Percentiles rank a stretch among this genome's conserved stretches.
phyloP scores from a whole-genome alignment of 371 early-diverging fungal genomes.

The Fennellomyces sp. region DNA sequence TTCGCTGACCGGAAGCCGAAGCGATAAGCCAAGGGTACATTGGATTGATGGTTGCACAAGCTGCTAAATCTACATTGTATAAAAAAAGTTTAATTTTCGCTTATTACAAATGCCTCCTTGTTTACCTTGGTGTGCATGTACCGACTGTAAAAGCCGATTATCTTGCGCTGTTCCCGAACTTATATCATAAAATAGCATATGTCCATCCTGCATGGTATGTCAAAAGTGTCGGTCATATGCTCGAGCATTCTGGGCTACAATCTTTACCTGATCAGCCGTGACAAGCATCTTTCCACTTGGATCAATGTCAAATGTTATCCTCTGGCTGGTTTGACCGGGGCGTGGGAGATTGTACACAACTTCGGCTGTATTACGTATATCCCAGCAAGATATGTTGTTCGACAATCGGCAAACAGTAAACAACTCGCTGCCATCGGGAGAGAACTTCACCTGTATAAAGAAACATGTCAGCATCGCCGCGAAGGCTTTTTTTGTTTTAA shows the following conservation, averaged over 20 bases:
- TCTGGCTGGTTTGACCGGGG: constrained; percentile 65
- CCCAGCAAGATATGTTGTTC: constrained; percentile 66
- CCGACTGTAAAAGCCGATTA: constrained; percentile 4
- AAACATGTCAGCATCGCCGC: background rate
- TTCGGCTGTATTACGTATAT: constrained; percentile 69
- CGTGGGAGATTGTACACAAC: constrained; percentile 54
- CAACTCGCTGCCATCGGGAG: constrained; percentile 60
- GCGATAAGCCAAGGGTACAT: constrained; percentile 55
- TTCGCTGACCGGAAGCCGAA: constrained; percentile 70
- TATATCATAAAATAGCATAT: constrained; percentile 53
- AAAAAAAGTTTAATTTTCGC: constrained; percentile 1
- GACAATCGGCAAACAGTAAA: constrained; percentile 64
- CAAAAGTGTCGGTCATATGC: constrained; percentile 3
- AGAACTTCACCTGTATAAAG: constrained; percentile 54
- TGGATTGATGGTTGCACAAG: constrained; percentile 64
- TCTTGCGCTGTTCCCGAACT: constrained; percentile 12
- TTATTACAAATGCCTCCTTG: background rate
- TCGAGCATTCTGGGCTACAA: background rate
- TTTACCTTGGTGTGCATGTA: constrained; percentile 30
- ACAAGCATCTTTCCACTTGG: constrained; percentile 53
- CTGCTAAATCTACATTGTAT: constrained; percentile 47
- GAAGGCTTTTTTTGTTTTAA: too few species aligned
- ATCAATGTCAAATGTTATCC: constrained; percentile 71
- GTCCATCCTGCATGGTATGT: constrained; percentile 37
- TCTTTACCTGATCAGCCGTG: constrained; percentile 59